Evolutionary conservation across 2,329 filamentous ascomycete genomes (phyloP).

Genomic region (Periglandula ipomoeae): DNA sequence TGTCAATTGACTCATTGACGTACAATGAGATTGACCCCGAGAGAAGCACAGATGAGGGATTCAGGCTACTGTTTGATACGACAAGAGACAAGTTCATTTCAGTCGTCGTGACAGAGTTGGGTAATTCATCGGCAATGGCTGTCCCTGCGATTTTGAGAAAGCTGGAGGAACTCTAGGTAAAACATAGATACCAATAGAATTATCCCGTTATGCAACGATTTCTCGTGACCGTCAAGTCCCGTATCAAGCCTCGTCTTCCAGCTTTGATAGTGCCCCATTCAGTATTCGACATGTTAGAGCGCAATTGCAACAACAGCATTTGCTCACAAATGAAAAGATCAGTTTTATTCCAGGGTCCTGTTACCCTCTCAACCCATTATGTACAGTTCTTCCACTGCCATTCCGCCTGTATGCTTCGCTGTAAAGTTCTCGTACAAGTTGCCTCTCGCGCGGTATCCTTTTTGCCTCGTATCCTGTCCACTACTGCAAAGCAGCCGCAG

Average conservation of each 20-base stretch:
- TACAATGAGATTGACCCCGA: slow-evolving; percentile 83
- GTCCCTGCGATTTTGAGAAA: slow-evolving; percentile 58
- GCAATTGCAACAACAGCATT: not conserved
- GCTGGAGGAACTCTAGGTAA: slow-evolving; percentile 42
- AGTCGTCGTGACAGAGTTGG: slow-evolving; percentile 86
- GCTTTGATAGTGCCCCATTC: not conserved
- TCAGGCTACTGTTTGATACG: slow-evolving; percentile 77
- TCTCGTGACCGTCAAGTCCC: not conserved
- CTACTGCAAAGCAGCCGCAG: slow-evolving; percentile 2
- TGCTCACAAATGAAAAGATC: not conserved
- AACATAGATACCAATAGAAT: not conserved
- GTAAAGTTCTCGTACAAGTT: not conserved
- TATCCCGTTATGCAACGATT: not conserved
- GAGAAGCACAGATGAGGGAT: slow-evolving; percentile 48
- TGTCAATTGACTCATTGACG: slow-evolving; percentile 85
- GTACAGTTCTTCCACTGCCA: not conserved
- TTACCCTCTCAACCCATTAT: not conserved
- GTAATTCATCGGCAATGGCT: slow-evolving; percentile 74
- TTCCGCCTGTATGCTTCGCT: not conserved
- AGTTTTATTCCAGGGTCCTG: not conserved
- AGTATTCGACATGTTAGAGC: not conserved
- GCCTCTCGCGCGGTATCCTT: not conserved
- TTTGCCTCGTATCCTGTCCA: not conserved
- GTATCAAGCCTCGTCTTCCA: not conserved
- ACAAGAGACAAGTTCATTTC: slow-evolving; percentile 81